Base-by-base conservation (phyloP, 2,329 filamentous ascomycete species). In the Arachnomyces sp. region DNA sequence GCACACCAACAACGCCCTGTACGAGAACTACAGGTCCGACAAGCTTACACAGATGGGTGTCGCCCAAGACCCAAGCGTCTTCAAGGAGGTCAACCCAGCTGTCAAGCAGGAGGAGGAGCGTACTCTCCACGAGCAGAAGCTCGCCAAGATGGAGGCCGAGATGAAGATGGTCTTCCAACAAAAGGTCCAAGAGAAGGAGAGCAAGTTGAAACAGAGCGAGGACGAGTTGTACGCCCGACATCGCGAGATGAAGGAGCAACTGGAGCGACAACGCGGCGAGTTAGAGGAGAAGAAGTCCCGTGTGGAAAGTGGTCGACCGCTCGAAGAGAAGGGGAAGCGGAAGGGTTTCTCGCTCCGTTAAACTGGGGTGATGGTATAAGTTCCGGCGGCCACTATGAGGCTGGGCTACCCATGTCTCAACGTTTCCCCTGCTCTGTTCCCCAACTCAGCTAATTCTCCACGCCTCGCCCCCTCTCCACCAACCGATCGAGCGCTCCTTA, bases 101-200 rank as follows among this genome's bases (percentile, higher is more conserved):
- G 92, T 96, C 70, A 98, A 98, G 82, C 92, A 98, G 71, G 92
- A 98, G 67, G 92, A 98, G 72, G 92, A 98, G 76, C 87, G 92
- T 58, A 82, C 85, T 49, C 76, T 98, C 54, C 92, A 98, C 77
- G 92, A 98, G 72, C 89, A 95, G 77, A 98, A 98, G 77, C 86
- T 98, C 56, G 87, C 90, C 67, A 98, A 98, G 86, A 98, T 98
- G 92, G 92, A 98, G 70, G 81, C 88, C 60, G 92, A 98, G 70
- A 98, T 98, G 92, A 98, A 98, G 86, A 94, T 95, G 86, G 92
- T 98, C 54, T 98, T 98, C 87, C 92, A 96, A 68, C 92, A 98
- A 67, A 98, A 98, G 83, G 92, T 98, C 25, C 81, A 87, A 52
- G 92, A 98, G 70, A 98, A 98, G 76, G 92, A 98, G 72, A 94